phyloP scores from a whole-genome alignment of 179 eudicot species.

The Beta corolliflora region DNA sequence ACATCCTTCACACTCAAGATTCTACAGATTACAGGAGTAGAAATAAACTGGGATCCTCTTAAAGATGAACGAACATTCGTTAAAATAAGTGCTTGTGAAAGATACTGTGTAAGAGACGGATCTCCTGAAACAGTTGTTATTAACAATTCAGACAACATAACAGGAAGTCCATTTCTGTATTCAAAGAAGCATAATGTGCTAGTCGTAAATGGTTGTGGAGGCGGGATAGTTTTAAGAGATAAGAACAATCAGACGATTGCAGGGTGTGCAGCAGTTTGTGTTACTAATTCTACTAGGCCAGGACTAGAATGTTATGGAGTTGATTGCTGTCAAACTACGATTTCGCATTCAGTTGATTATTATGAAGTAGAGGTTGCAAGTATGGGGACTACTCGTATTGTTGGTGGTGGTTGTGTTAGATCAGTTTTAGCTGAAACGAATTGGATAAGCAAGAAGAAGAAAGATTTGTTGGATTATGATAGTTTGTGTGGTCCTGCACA shows the following conservation, averaged over 20 bases:
- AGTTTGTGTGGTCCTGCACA: background rate
- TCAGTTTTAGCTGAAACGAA: too few species aligned
- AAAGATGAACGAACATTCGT: background rate
- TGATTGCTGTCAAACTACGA: conserved; percentile 16
- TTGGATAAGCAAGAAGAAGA: conserved; percentile 11
- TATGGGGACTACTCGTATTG: background rate
- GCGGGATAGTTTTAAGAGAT: background rate
- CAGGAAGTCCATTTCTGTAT: conserved; percentile 22
- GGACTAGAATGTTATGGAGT: conserved; percentile 13
- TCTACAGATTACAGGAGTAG: too few species aligned
- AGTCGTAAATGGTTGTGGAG: conserved; percentile 17
- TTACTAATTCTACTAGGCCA: background rate
- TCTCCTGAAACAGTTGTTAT: too few species aligned
- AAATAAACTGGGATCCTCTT: conserved; percentile 2
- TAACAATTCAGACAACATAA: background rate
- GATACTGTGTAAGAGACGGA: background rate
- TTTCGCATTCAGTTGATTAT: conserved; percentile 11
- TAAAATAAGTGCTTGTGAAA: background rate
- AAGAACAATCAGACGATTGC: conserved; percentile 3
- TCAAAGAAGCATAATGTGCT: conserved; percentile 18
- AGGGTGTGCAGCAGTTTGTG: conserved; percentile 24
- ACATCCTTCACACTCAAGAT: too few species aligned
- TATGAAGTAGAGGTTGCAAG: background rate
- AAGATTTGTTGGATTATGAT: background rate
- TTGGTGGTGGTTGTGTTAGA: too few species aligned